A percentile compares a stretch with the other conserved stretches of the same genome.
Evolutionary conservation across 805 yeast genomes (phyloP).

Genomic region (Suhomyces sp.): DNA sequence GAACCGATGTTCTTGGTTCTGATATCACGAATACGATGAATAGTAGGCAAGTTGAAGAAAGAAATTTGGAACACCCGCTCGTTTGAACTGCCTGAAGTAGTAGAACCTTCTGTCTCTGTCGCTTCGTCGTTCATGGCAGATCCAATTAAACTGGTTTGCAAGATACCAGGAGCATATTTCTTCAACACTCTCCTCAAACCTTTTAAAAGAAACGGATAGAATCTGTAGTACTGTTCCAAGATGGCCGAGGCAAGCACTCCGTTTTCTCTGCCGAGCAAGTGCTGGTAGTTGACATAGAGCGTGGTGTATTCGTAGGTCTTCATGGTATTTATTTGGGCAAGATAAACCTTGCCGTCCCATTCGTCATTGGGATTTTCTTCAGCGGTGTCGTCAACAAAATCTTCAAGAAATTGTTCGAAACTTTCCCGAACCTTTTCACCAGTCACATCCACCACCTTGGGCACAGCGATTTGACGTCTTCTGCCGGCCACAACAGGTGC

Average conservation of each 20-base stretch:
- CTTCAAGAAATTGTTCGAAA: constrained; percentile 79
- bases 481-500: constrained; percentile 32
- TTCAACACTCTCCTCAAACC: constrained; percentile 74
- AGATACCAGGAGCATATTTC: constrained; percentile 68
- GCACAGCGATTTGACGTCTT: constrained; percentile 64
- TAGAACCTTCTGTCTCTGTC: constrained; percentile 33
- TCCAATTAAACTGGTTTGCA: constrained; percentile 44
- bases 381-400: constrained; percentile 46
- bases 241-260: constrained; percentile 90
- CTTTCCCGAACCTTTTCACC: constrained; percentile 93
- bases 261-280: constrained; percentile 69
- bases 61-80: constrained; percentile 88
- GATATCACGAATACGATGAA: constrained; percentile 83
- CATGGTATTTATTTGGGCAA: constrained; percentile 81
- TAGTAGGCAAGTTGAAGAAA: constrained; percentile 78
- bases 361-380: constrained; percentile 30
- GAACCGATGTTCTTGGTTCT: constrained; percentile 87
- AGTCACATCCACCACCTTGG: constrained; percentile 84
- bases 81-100: constrained; percentile 41
- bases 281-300: constrained; percentile 80
- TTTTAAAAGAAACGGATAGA: constrained; percentile 75
- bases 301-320: constrained; percentile 71
- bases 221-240: constrained; percentile 87
- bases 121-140: constrained; percentile 29
- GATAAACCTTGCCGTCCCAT: constrained; percentile 58